A percentile compares a stretch with the other conserved stretches of the same genome.
Evolutionary conservation across 139 green algal species (phyloP).

Genomic region (Chlamydomonas asymmetrica): DNA sequence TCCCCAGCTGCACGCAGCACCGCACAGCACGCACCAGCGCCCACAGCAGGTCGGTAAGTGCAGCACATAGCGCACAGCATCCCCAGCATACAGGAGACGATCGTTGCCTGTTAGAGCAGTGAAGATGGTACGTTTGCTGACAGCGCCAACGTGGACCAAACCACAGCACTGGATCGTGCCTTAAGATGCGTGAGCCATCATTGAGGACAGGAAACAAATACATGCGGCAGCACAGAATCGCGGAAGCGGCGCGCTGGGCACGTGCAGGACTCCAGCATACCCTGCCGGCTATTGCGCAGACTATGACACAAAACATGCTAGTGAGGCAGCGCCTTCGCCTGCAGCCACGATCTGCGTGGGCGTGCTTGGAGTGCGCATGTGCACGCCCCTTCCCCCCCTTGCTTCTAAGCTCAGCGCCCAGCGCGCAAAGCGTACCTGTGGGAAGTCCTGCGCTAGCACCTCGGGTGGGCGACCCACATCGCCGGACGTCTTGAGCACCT

Average conservation of each 20-base stretch:
- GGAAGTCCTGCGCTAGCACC: slow-evolving; percentile 20
- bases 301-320: background rate
- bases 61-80: background rate
- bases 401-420: no score
- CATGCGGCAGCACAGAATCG: no score
- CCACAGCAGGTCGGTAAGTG: background rate
- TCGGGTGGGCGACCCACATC: slow-evolving; percentile 26
- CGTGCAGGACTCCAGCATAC: background rate
- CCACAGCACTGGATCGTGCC: no score
- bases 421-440: slow-evolving; percentile 27
- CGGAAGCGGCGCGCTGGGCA: no score
- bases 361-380: no score
- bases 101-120: background rate
- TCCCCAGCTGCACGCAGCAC: background rate
- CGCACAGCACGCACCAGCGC: no score
- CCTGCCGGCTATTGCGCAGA: background rate
- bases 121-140: no score
- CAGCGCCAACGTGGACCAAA: background rate
- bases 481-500: slow-evolving; percentile 31
- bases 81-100: background rate
- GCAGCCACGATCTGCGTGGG: no score
- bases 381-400: no score
- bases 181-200: no score
- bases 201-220: no score
- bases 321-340: background rate